Evolutionary conservation across 306 rosid species (phyloP).

Genomic region (Medicago ruthenica): DNA sequence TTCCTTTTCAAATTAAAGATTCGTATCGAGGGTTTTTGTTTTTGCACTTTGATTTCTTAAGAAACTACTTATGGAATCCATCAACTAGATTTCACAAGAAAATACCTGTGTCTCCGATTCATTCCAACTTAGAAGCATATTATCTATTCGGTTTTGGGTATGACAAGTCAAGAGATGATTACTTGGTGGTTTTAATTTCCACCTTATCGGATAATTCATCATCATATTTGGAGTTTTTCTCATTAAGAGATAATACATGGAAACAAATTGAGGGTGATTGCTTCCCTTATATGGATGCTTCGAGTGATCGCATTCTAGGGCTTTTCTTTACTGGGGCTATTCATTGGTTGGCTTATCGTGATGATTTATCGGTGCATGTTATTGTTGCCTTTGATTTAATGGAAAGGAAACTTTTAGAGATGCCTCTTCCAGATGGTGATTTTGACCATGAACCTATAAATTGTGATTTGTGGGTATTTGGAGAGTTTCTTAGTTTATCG

Average conservation of each 20-base stretch:
- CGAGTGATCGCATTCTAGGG: background rate
- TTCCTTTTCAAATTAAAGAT: background rate
- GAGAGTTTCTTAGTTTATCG: constrained; percentile 8
- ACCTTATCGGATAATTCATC: no score
- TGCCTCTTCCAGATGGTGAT: background rate
- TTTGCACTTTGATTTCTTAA: no score
- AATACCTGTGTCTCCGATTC: background rate
- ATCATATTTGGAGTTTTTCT: background rate
- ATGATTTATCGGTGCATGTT: background rate
- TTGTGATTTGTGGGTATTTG: constrained; percentile 4
- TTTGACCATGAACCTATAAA: background rate
- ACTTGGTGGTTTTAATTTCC: constrained; percentile 1
- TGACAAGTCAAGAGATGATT: constrained; percentile 13
- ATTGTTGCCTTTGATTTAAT: no score
- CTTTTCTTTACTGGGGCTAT: background rate
- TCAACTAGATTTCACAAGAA: background rate
- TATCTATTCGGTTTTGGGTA: background rate
- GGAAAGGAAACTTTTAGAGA: background rate
- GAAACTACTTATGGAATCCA: background rate
- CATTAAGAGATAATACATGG: background rate
- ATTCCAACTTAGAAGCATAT: background rate
- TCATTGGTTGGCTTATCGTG: constrained; percentile 17
- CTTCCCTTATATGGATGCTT: background rate
- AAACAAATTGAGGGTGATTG: background rate
- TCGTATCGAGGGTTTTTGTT: background rate